Percentiles rank a stretch among this genome's conserved stretches.
phyloP scores from a whole-genome alignment of 106 monocot species.

The Acorus gramineus region DNA sequence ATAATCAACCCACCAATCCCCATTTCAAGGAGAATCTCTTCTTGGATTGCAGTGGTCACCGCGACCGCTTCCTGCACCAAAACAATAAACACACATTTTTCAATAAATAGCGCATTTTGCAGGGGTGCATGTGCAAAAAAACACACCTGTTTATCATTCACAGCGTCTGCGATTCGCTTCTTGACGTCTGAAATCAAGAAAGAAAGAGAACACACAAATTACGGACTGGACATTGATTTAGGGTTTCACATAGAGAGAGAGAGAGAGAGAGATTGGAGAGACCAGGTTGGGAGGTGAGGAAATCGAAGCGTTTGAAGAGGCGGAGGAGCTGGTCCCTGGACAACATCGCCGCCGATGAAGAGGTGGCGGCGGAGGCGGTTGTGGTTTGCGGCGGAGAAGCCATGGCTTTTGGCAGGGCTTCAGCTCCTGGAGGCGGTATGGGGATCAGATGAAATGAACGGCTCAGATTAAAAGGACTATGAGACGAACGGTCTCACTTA shows the following conservation, averaged over 20 bases:
- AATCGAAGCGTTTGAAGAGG: conserved; percentile 79
- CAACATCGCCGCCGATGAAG: conserved; percentile 32
- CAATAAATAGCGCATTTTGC: background rate
- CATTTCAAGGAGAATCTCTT: conserved; percentile 83
- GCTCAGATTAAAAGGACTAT: too few relatives aligned
- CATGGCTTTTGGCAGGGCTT: too few relatives aligned
- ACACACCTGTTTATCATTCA: conserved; percentile 73
- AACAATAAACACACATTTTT: background rate
- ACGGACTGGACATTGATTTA: background rate
- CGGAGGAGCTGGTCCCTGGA: conserved; percentile 67
- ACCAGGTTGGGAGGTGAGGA: conserved; percentile 65
- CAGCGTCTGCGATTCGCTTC: conserved; percentile 66
- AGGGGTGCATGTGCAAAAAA: too few relatives aligned
- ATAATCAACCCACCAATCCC: conserved; percentile 53
- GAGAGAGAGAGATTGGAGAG: background rate
- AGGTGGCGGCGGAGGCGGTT: too few relatives aligned
- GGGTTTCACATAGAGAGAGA: background rate
- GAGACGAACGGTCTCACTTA: too few relatives aligned
- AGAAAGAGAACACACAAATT: background rate
- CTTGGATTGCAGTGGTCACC: conserved; percentile 82
- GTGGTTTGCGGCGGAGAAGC: too few relatives aligned
- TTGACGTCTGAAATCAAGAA: conserved; percentile 52
- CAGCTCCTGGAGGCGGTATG: too few relatives aligned
- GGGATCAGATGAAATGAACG: too few relatives aligned
- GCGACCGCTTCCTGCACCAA: conserved; percentile 80